phyloP scores from a whole-genome alignment of 495 filamentous ascomycete species.

The Aspergillus conjunctus region DNA sequence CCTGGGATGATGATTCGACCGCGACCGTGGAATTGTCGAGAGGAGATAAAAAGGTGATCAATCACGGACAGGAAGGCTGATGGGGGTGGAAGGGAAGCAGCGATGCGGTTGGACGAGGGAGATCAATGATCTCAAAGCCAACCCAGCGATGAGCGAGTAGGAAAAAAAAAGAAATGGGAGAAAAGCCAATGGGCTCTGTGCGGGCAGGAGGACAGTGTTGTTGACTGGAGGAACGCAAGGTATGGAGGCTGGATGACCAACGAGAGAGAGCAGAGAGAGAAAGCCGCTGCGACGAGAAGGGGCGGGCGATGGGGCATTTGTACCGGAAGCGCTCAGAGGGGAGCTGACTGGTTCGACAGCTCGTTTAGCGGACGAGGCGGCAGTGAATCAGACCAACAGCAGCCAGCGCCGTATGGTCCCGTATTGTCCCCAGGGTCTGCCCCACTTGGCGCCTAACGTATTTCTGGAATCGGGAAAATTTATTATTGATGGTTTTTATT shows the following conservation, averaged over 20 bases:
- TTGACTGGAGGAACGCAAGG: conserved; percentile 34
- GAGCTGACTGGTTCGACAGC: conserved; percentile 32
- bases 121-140: conserved; percentile 26
- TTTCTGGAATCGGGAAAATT: conserved; percentile 6
- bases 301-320: conserved; percentile 54
- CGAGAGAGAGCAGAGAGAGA: conserved; percentile 49
- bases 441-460: conserved; percentile 20
- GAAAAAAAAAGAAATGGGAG: conserved; percentile 24
- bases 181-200: conserved; percentile 33
- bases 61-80: conserved; percentile 25
- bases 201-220: conserved; percentile 28
- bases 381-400: conserved; percentile 24
- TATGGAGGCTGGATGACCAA: conserved; percentile 46
- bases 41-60: conserved; percentile 23
- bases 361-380: conserved; percentile 26
- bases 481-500: conserved; percentile 11
- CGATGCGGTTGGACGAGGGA: conserved; percentile 29
- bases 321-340: conserved; percentile 35
- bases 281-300: conserved; percentile 43
- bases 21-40: conserved; percentile 29
- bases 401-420: conserved; percentile 17
- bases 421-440: conserved; percentile 24
- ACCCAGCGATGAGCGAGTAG: conserved; percentile 24
- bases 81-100: conserved; percentile 24
- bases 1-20: conserved; percentile 33